Base-by-base conservation (phyloP, 371 early-diverging fungal species). In the Blakeslea trispora region DNA sequence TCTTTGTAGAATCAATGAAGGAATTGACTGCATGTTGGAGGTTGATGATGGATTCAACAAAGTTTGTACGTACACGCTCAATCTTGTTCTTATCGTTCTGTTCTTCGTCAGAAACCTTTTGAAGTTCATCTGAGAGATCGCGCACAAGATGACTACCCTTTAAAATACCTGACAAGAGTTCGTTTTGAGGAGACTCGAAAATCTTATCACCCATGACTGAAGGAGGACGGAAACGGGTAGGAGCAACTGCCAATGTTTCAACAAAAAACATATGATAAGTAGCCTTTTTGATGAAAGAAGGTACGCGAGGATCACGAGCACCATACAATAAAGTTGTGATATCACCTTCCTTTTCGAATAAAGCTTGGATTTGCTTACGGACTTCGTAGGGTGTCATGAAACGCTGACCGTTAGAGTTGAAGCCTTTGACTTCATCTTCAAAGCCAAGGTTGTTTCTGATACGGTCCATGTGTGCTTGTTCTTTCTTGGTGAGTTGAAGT, bases 121-220 rank as follows among this genome's bases (percentile, higher is more conserved):
- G 72, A 15, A 71, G 65, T 39, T 72, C 75, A 5, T 66, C 71
- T 43, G 79, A 81, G 53, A 88, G 54, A 35, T 85, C 79, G 47
- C 86, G 87, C 47, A 96, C 82, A 17, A 59, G 61, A 53, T 86
- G 86, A 61, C 88, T 87, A n/a, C 86, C 75, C 57, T 90, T 91
- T 49, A 99, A 78, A 59, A 99, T 92, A 46, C 82, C 82, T 52
- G 87, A 83, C 52, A 99, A 76, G 34, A 89, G 83, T 53, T 83
- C 83, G 82, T 98, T 99, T 69, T 97, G 97, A 15, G 95, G 89
- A 71, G 96, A 91, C 69, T 99, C 99, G 71, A 90, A 92, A n/a
- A 88, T 62, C 67, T 89, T 84, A 53, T 93, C 98, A 55, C 87
- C 88, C 86, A 96, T 85, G 50, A 90, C 82, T 8, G 90, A 88